phyloP scores from a whole-genome alignment of 371 early-diverging fungal genomes.

The Choanephora cucurbitarum region DNA sequence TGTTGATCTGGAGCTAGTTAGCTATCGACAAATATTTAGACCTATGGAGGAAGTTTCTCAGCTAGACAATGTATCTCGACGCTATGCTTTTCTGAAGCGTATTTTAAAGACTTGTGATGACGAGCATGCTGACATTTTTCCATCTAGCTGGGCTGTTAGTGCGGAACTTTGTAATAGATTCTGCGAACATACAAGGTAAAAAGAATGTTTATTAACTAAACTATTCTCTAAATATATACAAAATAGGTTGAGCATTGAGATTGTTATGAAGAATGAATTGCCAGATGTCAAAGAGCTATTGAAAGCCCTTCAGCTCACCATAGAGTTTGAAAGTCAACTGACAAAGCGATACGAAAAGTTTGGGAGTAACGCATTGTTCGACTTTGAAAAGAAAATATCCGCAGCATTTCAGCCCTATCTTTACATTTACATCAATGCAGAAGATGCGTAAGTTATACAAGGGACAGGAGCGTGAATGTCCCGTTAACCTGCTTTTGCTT shows the following conservation, averaged over 20 bases:
- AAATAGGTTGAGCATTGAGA: too few relatives aligned
- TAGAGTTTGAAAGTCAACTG: slow-evolving; percentile 89
- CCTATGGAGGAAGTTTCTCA: slow-evolving; percentile 83
- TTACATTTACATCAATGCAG: slow-evolving; percentile 78
- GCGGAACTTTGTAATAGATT: slow-evolving; percentile 75
- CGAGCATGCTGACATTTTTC: slow-evolving; percentile 82
- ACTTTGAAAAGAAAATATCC: slow-evolving; percentile 80
- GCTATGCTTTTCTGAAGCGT: slow-evolving; percentile 94
- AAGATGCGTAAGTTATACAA: slow-evolving; percentile 65
- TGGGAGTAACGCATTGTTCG: slow-evolving; percentile 8
- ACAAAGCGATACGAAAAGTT: slow-evolving; percentile 59
- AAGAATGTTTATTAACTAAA: too few relatives aligned
- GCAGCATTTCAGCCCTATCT: slow-evolving; percentile 85
- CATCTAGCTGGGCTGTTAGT: slow-evolving; percentile 77
- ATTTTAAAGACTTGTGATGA: slow-evolving; percentile 84
- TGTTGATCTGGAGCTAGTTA: slow-evolving; percentile 79
- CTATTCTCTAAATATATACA: too few relatives aligned
- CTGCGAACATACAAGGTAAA: slow-evolving; percentile 76
- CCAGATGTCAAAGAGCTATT: slow-evolving; percentile 71
- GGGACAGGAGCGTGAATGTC: too few relatives aligned
- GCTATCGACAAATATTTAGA: slow-evolving; percentile 82
- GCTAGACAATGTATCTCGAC: slow-evolving; percentile 80
- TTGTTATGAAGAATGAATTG: slow-evolving; percentile 36
- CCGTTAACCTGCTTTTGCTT: background rate
- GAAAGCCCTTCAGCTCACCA: slow-evolving; percentile 76